These are phyloP conservation scores for Alternaria tenuissima DNA, from an alignment of 2,329 filamentous ascomycete genomes.

Conservation along the genomic window DNA sequence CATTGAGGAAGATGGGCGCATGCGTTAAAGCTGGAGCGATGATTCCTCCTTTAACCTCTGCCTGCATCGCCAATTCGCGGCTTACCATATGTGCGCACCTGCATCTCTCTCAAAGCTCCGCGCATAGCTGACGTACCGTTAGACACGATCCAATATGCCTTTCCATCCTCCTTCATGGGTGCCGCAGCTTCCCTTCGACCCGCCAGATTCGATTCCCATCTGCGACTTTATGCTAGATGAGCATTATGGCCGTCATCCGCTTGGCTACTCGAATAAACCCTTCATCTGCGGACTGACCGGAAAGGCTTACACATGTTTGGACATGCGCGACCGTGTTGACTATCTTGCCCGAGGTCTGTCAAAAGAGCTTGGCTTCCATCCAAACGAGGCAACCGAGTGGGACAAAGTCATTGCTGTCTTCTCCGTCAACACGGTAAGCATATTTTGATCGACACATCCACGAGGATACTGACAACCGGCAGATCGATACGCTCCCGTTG, in stretches of 20 bases:
- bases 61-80: conserved; percentile 1
- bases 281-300: conserved; percentile 81
- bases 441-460: not conserved
- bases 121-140: conserved; percentile 1
- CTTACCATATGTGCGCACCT: conserved; percentile 5
- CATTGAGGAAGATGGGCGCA: conserved; percentile 2
- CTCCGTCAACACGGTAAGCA: conserved; percentile 77
- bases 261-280: conserved; percentile 70
- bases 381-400: conserved; percentile 77
- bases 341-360: conserved; percentile 72
- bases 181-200: conserved; percentile 67
- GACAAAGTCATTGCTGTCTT: conserved; percentile 82
- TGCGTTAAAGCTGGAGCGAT: conserved; percentile 4
- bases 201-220: conserved; percentile 78
- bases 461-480: conserved; percentile 24
- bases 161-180: conserved; percentile 71
- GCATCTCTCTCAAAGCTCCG: not conserved
- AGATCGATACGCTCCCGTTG: conserved; percentile 79
- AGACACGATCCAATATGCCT: conserved; percentile 47
- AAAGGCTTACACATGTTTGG: conserved; percentile 68
- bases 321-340: conserved; percentile 73
- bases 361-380: conserved; percentile 74
- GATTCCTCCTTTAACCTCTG: not conserved
- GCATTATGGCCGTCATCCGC: conserved; percentile 70
- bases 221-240: conserved; percentile 81